A percentile compares a stretch with the other conserved stretches of the same genome.
These are phyloP conservation scores for Colletotrichum sp. DNA, from an alignment of 2,329 filamentous ascomycete species.

Conservation along the genomic window DNA sequence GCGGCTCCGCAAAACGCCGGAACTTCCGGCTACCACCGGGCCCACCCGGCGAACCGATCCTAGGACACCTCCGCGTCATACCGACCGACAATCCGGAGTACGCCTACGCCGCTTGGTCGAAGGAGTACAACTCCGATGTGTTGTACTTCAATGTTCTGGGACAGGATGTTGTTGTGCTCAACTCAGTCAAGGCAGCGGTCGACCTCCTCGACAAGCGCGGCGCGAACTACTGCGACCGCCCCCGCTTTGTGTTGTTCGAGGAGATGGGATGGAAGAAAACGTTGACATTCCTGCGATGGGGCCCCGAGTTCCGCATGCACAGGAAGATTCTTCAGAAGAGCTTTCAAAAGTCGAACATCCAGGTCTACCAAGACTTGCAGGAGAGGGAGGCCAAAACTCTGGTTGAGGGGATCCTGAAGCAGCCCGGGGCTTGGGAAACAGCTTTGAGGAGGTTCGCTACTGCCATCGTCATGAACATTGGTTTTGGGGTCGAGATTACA, in stretches of 20 bases:
- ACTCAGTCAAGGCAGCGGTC: slow-evolving; percentile 43
- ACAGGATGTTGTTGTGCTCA: slow-evolving; percentile 42
- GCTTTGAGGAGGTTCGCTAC: slow-evolving; percentile 41
- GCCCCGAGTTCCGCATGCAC: slow-evolving; percentile 44
- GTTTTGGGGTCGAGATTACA: slow-evolving; percentile 44
- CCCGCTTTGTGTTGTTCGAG: slow-evolving; percentile 45
- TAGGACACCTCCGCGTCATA: slow-evolving; percentile 48
- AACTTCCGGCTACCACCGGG: slow-evolving; percentile 32
- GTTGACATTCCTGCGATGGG: slow-evolving; percentile 47
- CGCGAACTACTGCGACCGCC: slow-evolving; percentile 47
- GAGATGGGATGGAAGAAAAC: slow-evolving; percentile 51
- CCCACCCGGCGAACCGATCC: slow-evolving; percentile 38
- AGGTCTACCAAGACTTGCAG: slow-evolving; percentile 33
- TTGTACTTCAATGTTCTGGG: slow-evolving; percentile 32
- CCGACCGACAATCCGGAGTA: slow-evolving; percentile 36
- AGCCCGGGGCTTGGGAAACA: slow-evolving; percentile 39
- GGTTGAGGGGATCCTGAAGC: slow-evolving; percentile 32
- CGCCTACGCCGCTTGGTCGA: slow-evolving; percentile 31
- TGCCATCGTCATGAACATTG: slow-evolving; percentile 45
- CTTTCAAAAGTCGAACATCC: slow-evolving; percentile 41
- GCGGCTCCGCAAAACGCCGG: neutral
- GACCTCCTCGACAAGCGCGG: slow-evolving; percentile 50
- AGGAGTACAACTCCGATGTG: slow-evolving; percentile 54
- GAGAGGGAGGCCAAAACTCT: slow-evolving; percentile 16
- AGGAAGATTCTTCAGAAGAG: slow-evolving; percentile 45